A percentile compares a stretch with the other conserved stretches of the same genome.
phyloP scores from a whole-genome alignment of 352 stramenopile species.

The Globisporangium cederbergense region DNA sequence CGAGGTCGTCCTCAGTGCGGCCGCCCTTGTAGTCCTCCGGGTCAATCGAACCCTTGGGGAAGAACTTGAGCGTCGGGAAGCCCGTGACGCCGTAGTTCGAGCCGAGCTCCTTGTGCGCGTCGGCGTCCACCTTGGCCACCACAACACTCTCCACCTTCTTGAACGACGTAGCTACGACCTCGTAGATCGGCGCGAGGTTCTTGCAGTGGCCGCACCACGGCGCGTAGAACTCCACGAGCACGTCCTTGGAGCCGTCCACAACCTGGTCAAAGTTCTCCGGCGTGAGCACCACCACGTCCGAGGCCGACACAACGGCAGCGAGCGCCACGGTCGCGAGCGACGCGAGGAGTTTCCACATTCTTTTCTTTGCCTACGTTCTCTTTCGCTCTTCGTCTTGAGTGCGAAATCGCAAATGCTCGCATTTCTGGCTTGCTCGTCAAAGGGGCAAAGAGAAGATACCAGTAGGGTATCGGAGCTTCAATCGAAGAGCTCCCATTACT shows the following conservation, averaged over 20 bases:
- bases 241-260: conserved; percentile 80
- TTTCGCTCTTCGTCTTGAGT: not conserved
- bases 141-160: conserved; percentile 85
- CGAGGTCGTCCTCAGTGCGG: conserved; percentile 80
- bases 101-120: conserved; percentile 79
- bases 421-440: too few relatives aligned
- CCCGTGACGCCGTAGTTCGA: conserved; percentile 84
- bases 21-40: conserved; percentile 86
- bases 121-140: conserved; percentile 88
- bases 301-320: conserved; percentile 50
- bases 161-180: conserved; percentile 86
- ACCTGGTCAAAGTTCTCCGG: conserved; percentile 80
- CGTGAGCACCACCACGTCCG: conserved; percentile 77
- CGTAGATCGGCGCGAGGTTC: conserved; percentile 70
- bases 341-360: conserved; percentile 61
- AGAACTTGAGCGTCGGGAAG: conserved; percentile 94
- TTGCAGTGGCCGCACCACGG: conserved; percentile 78
- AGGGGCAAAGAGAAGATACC: too few relatives aligned
- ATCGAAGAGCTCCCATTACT: not conserved
- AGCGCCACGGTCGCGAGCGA: conserved; percentile 38
- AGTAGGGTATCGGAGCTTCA: not conserved
- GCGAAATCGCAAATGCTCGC: conserved; percentile 9
- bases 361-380: not conserved
- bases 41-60: conserved; percentile 72
- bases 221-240: conserved; percentile 85